phyloP scores from a whole-genome alignment of 176 grass and related monocot genomes.

The Guadua angustifolia region DNA sequence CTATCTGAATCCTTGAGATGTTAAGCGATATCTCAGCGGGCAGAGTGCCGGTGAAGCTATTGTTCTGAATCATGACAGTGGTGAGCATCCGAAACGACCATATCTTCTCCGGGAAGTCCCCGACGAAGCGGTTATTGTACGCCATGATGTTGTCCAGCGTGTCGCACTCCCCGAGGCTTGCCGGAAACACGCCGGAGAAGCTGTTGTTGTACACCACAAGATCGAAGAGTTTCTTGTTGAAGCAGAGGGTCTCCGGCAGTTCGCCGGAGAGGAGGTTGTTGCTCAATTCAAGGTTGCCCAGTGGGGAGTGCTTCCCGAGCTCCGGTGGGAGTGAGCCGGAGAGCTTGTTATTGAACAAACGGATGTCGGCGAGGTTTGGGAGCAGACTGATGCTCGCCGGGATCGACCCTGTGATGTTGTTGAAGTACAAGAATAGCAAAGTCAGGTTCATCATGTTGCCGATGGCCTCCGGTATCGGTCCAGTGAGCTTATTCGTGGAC shows the following conservation, averaged over 20 bases:
- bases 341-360: slow-evolving; percentile 51
- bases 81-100: slow-evolving; percentile 42
- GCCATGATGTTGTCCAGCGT: slow-evolving; percentile 46
- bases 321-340: slow-evolving; percentile 44
- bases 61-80: slow-evolving; percentile 43
- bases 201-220: slow-evolving; percentile 52
- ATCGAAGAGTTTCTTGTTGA: slow-evolving; percentile 35
- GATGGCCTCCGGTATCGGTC: slow-evolving; percentile 47
- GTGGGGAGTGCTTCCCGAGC: slow-evolving; percentile 53
- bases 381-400: slow-evolving; percentile 46
- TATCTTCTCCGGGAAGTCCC: slow-evolving; percentile 49
- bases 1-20: slow-evolving; percentile 45
- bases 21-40: slow-evolving; percentile 40
- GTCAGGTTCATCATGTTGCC: slow-evolving; percentile 42
- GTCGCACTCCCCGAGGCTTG: slow-evolving; percentile 31
- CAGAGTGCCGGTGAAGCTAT: slow-evolving; percentile 53
- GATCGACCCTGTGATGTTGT: slow-evolving; percentile 49
- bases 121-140: slow-evolving; percentile 46
- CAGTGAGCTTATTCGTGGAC: slow-evolving; percentile 43
- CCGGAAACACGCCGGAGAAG: slow-evolving; percentile 48
- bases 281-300: slow-evolving; percentile 40
- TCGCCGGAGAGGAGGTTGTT: slow-evolving; percentile 48
- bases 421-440: slow-evolving; percentile 48
- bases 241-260: slow-evolving; percentile 55
- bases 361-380: slow-evolving; percentile 26